Conservation (phyloP, 495 filamentous ascomycete genomes). For the Neurospora sp. region DNA sequence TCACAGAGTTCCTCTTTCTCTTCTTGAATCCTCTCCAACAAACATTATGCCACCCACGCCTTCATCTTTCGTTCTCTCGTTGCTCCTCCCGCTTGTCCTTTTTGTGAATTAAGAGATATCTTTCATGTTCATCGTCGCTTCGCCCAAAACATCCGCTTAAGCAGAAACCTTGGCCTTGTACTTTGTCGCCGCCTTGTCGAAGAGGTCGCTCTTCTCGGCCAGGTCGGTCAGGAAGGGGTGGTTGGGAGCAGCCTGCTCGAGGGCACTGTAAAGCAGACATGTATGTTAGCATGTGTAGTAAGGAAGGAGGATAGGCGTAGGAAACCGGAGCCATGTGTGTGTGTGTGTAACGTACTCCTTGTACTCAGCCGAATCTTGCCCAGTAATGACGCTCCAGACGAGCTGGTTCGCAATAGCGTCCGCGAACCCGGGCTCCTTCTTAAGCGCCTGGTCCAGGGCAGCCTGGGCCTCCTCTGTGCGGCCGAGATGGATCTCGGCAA, state of each 20-base stretch:
- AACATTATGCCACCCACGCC: not conserved
- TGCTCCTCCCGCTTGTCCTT: not conserved
- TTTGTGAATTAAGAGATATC: not conserved
- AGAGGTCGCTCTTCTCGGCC: conserved; percentile 65
- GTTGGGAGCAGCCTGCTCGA: conserved; percentile 46
- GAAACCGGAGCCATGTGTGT: not conserved
- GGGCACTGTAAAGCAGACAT: conserved; percentile 31
- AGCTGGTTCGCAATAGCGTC: conserved; percentile 72
- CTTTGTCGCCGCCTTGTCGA: conserved; percentile 71
- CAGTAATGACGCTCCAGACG: conserved; percentile 65
- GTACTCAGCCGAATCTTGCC: conserved; percentile 54
- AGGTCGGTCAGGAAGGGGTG: conserved; percentile 61
- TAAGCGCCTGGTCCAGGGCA: conserved; percentile 68
- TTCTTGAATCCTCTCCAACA: not conserved
- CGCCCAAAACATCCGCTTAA: conserved; percentile 16
- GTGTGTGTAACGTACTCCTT: conserved; percentile 39
- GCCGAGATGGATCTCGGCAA: conserved; percentile 85
- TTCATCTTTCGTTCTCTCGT: not conserved
- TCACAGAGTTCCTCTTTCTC: not conserved
- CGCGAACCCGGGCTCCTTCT: conserved; percentile 58
- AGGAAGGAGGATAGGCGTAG: not conserved
- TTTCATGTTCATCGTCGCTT: not conserved
- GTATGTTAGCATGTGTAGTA: not conserved
- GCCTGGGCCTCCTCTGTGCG: conserved; percentile 82
- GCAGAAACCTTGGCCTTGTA: conserved; percentile 63